phyloP scores from a whole-genome alignment of 2,329 filamentous ascomycete genomes.

The Claviceps fusiformis region DNA sequence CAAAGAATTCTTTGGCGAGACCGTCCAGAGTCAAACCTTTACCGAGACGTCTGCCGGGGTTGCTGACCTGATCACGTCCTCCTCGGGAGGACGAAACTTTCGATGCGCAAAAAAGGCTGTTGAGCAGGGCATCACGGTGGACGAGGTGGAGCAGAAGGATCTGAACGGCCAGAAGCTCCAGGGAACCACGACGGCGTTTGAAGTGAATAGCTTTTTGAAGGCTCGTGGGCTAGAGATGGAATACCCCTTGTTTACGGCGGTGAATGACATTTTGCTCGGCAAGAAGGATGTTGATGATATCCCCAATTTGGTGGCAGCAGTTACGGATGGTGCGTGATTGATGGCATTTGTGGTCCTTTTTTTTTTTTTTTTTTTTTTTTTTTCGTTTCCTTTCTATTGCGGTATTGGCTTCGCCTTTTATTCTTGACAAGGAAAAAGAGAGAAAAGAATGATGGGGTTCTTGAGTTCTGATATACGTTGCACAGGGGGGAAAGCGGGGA shows the following conservation, averaged over 20 bases:
- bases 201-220: conserved; percentile 83
- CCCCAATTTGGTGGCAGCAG: conserved; percentile 46
- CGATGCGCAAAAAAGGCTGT: conserved; percentile 82
- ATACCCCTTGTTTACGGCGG: conserved; percentile 86
- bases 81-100: conserved; percentile 85
- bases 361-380: not conserved
- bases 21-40: conserved; percentile 71
- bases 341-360: not conserved
- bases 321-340: conserved; percentile 7
- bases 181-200: conserved; percentile 79
- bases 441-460: not conserved
- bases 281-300: conserved; percentile 69
- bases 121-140: conserved; percentile 63
- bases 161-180: conserved; percentile 96
- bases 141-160: conserved; percentile 77
- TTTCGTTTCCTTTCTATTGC: too few relatives aligned
- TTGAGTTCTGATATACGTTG: not conserved
- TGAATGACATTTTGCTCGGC: conserved; percentile 66
- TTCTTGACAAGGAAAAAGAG: not conserved
- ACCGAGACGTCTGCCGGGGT: conserved; percentile 95
- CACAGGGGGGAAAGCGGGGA: not conserved
- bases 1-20: conserved; percentile 79
- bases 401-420: not conserved
- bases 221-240: conserved; percentile 63
- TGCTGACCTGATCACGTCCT: conserved; percentile 89